Evolutionary conservation across 495 filamentous ascomycete species (phyloP).

Genomic region (Tirmania nivea): DNA sequence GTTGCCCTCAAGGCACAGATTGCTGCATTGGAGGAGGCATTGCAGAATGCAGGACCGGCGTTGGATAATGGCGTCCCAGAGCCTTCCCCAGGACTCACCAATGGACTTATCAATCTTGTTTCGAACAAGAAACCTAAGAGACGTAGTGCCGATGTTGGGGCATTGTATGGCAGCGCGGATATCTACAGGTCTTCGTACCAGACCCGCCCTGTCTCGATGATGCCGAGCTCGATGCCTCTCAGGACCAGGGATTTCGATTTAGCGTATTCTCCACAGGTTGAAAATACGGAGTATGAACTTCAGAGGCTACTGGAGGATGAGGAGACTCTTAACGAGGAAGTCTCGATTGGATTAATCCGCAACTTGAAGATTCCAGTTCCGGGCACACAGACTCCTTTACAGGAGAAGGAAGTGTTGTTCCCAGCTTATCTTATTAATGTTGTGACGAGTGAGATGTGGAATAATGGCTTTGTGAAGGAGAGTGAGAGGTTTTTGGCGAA

Average conservation of each 20-base stretch:
- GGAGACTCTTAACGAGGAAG: slow-evolving; percentile 85
- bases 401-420: slow-evolving; percentile 96
- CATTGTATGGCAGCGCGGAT: slow-evolving; percentile 6
- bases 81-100: slow-evolving; percentile 57
- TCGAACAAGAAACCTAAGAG: slow-evolving; percentile 93
- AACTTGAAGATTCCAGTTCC: slow-evolving; percentile 89
- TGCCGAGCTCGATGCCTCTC: slow-evolving; percentile 35
- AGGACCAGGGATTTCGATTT: slow-evolving; percentile 12
- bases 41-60: slow-evolving; percentile 56
- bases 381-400: slow-evolving; percentile 59
- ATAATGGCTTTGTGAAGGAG: slow-evolving; percentile 99
- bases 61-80: slow-evolving; percentile 61
- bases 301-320: slow-evolving; percentile 87
- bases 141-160: slow-evolving; percentile 53
- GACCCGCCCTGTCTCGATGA: slow-evolving; percentile 89
- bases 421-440: slow-evolving; percentile 97
- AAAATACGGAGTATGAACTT: slow-evolving; percentile 82
- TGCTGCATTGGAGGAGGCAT: slow-evolving; percentile 70
- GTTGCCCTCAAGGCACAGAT: slow-evolving; percentile 65
- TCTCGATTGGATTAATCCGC: slow-evolving; percentile 81
- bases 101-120: slow-evolving; percentile 84
- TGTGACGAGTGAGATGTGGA: slow-evolving; percentile 99
- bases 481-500: slow-evolving; percentile 97
- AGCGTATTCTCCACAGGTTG: slow-evolving; percentile 46
- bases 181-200: slow-evolving; percentile 72